A percentile compares a stretch with the other conserved stretches of the same genome.
Conservation (phyloP, 139 green algal species). For the Volvox reticuliferus region DNA sequence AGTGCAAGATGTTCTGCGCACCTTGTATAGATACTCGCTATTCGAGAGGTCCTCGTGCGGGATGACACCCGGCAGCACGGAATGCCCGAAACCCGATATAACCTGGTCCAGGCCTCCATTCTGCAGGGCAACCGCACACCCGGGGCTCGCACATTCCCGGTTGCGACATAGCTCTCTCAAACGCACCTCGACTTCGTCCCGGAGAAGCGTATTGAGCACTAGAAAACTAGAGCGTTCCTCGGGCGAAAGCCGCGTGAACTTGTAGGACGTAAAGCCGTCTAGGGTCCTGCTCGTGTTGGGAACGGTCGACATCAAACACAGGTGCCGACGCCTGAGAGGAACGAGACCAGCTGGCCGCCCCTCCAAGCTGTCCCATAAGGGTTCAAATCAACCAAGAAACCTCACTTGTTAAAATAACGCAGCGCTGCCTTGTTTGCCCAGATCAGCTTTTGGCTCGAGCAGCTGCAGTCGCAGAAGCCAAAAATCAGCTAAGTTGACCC, state of each 20-base stretch:
- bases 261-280: slow-evolving; percentile 40
- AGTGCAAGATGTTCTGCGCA: not conserved
- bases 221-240: slow-evolving; percentile 38
- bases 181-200: slow-evolving; percentile 46
- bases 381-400: not conserved
- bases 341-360: not conserved
- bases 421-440: slow-evolving; percentile 47
- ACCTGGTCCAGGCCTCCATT: slow-evolving; percentile 43
- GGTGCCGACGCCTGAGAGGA: not conserved
- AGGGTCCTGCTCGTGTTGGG: slow-evolving; percentile 26
- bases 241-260: slow-evolving; percentile 22
- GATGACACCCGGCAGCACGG: slow-evolving; percentile 36
- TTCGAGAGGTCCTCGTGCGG: slow-evolving; percentile 29
- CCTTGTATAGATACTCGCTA: slow-evolving; percentile 44
- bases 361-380: not conserved
- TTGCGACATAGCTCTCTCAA: not conserved
- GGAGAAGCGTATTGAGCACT: slow-evolving; percentile 36
- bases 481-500: not conserved
- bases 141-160: not conserved
- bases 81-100: slow-evolving; percentile 42
- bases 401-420: slow-evolving; percentile 46
- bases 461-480: slow-evolving; percentile 13
- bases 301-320: slow-evolving; percentile 23
- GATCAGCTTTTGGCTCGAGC: slow-evolving; percentile 15
- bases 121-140: slow-evolving; percentile 3